Base-by-base conservation (phyloP, 352 stramenopile genomes). In the Globisporangium emineosum region DNA sequence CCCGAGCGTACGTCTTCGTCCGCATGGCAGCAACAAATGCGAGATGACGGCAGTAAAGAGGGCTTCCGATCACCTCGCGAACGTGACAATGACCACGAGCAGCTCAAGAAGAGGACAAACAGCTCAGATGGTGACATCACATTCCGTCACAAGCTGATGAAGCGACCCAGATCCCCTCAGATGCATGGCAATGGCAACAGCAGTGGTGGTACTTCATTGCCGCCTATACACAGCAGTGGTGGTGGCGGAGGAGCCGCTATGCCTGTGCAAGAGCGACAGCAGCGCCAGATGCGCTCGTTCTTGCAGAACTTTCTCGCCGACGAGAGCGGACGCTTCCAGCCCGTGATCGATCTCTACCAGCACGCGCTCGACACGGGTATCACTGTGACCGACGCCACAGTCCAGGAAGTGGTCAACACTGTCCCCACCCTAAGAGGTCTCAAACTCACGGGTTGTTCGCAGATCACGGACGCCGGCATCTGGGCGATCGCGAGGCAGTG, bases 301-400 rank as follows among this genome's bases (percentile, higher is more conserved):
- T 62, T 98, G 62, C 78, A 84, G n/a, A 97, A 97, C 62, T 98
- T 97, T 61, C 70, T 97, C 21, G 76, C 84, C 17, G 76, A 92
- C 27, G 88, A 93, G 59, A 71, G 66, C 47, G 88, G 88, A 33
- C 71, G 60, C n/a, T 91, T 95, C 62, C 73, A 86, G 47, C 70
- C 76, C 27, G 71, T 90, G 29, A 81, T 97, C 47, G 89, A 98
- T 67, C 75, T 98, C 19, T 73, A 79, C 7, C 75, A 93, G 65
- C 92, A 98, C 70, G 88, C 81, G 23, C 66, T 95, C 17, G 93
- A 98, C 71, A 88, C 86, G 2, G 89, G 90, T 13, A 78, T 90
- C 40, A 74, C 79, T 1, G 82, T 98, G 27, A 97, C 90, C 9
- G 92, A 98, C 69, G 87, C 89, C 4, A 95, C 86, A 7, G 66